Conservation (phyloP, 1,284 basidiomycete species). For the Apiotrichum domesticum region DNA sequence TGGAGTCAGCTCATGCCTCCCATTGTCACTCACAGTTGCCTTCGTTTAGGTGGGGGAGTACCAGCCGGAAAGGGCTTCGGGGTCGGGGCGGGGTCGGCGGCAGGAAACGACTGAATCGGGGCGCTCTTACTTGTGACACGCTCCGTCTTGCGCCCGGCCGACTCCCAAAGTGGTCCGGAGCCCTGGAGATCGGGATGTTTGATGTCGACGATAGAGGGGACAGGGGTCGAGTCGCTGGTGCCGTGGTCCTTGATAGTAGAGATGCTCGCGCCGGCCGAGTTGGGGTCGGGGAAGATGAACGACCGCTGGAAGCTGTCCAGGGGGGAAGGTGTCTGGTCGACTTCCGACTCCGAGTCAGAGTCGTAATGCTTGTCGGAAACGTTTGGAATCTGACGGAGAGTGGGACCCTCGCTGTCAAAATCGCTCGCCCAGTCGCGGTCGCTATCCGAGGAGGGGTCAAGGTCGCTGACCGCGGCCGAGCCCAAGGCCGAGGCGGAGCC, state of each 20-base stretch:
- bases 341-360: background rate
- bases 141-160: background rate
- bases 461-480: slow-evolving; percentile 9
- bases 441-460: slow-evolving; percentile 2
- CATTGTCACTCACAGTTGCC: slow-evolving; percentile 1
- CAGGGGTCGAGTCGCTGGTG: slow-evolving; percentile 1
- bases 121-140: background rate
- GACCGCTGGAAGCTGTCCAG: slow-evolving; percentile 10
- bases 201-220: slow-evolving; percentile 5
- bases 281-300: slow-evolving; percentile 19
- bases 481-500: slow-evolving; percentile 9
- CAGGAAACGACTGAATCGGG: background rate
- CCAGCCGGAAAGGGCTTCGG: slow-evolving; percentile 3
- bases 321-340: background rate
- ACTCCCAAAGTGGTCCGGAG: background rate
- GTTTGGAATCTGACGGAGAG: slow-evolving; percentile 1
- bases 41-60: slow-evolving; percentile 4
- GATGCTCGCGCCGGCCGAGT: slow-evolving; percentile 1
- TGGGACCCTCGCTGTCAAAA: slow-evolving; percentile 6
- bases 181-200: background rate
- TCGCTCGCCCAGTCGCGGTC: slow-evolving; percentile 4
- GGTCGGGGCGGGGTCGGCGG: background rate
- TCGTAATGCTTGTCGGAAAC: background rate
- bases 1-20: background rate
- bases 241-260: background rate